Conservation (phyloP, 495 filamentous ascomycete species). For the Trichoderma parareesei region DNA sequence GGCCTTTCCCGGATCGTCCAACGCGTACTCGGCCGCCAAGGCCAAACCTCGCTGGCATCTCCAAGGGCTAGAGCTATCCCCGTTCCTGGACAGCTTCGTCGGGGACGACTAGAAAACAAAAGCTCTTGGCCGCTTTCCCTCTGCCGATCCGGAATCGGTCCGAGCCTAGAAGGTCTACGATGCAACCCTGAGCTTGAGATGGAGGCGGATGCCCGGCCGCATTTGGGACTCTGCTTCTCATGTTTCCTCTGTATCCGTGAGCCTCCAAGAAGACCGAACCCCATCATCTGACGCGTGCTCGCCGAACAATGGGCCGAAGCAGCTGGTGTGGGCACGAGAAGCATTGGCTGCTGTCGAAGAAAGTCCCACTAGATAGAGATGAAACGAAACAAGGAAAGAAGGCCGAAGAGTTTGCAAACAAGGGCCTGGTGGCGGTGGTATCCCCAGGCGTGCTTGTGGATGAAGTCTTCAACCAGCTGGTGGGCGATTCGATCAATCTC, state of each 20-base stretch:
- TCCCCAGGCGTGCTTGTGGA: too few relatives aligned
- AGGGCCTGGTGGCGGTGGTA: too few relatives aligned
- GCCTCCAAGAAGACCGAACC: neutral
- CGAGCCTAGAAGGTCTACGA: neutral
- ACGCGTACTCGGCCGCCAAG: too few relatives aligned
- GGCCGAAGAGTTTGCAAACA: neutral
- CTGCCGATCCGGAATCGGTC: slow-evolving; percentile 7
- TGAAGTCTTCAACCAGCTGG: neutral
- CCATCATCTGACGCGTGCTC: slow-evolving; percentile 1
- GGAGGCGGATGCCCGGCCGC: neutral
- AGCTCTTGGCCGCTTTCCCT: neutral
- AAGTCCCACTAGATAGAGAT: neutral
- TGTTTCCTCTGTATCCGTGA: too few relatives aligned
- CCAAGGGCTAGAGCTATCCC: neutral
- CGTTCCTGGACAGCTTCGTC: slow-evolving; percentile 3
- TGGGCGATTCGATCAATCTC: neutral
- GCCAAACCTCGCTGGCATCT: neutral
- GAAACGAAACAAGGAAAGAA: neutral
- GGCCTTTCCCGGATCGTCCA: neutral
- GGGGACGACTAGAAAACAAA: neutral
- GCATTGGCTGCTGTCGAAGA: neutral
- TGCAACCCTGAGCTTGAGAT: neutral
- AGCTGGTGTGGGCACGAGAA: neutral
- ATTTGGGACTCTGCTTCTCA: too few relatives aligned
- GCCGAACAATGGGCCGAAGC: slow-evolving; percentile 5